Conservation (phyloP, 2,329 filamentous ascomycete genomes). For the Talaromyces marneffei region DNA sequence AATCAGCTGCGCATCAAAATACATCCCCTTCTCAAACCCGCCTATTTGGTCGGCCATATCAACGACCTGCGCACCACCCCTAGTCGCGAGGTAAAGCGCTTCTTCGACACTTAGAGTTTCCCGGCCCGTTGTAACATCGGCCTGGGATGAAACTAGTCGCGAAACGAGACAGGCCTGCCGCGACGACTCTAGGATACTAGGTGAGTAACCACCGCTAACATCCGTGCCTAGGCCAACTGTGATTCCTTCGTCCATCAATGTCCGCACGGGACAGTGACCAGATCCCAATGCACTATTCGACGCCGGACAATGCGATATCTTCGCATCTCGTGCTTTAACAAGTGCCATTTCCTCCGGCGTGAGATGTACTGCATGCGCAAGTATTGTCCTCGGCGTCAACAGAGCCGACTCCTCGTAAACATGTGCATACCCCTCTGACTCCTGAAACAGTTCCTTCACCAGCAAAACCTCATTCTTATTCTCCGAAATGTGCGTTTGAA, state of each 20-base stretch:
- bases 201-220: constrained; percentile 78
- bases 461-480: constrained; percentile 68
- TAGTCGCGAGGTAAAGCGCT: constrained; percentile 76
- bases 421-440: constrained; percentile 58
- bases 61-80: constrained; percentile 78
- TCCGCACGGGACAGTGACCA: constrained; percentile 69
- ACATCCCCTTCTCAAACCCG: constrained; percentile 76
- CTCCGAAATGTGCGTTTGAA: constrained; percentile 89
- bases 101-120: constrained; percentile 78
- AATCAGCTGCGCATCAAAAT: constrained; percentile 87
- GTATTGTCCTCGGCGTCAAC: constrained; percentile 65
- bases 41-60: constrained; percentile 68
- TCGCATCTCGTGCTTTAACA: constrained; percentile 56
- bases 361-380: constrained; percentile 81
- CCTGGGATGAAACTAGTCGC: constrained; percentile 50
- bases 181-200: constrained; percentile 75
- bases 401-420: constrained; percentile 73
- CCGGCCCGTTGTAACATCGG: constrained; percentile 35
- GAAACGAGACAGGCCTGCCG: constrained; percentile 75
- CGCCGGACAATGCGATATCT: constrained; percentile 79
- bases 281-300: constrained; percentile 78
- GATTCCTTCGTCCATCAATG: constrained; percentile 67
- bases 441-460: constrained; percentile 65
- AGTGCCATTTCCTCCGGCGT: constrained; percentile 59
- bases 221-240: constrained; percentile 85